Conservation (phyloP, 257 asterid species). For the Salvia miltiorrhiza region DNA sequence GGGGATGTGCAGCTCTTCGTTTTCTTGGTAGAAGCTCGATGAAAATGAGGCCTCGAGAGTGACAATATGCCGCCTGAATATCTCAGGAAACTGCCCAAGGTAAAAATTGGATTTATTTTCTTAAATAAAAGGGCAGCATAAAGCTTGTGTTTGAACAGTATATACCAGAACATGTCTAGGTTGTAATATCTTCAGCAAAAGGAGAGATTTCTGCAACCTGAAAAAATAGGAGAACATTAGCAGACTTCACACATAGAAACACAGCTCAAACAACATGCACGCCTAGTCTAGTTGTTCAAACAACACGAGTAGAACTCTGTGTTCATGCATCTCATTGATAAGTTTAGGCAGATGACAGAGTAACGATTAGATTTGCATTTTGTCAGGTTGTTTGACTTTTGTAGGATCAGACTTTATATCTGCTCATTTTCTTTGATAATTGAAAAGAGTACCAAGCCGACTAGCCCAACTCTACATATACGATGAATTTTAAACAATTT, state of each 20-base stretch:
- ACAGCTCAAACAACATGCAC: neutral
- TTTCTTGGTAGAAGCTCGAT: slow-evolving; percentile 42
- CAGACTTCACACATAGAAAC: neutral
- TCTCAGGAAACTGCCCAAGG: slow-evolving; percentile 57
- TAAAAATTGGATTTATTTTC: slow-evolving; percentile 1
- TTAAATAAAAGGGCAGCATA: neutral
- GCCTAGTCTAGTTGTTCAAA: neutral
- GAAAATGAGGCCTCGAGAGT: slow-evolving; percentile 34
- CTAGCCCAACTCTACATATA: neutral
- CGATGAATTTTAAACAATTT: neutral
- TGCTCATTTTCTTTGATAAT: too few relatives aligned
- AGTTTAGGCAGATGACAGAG: too few relatives aligned
- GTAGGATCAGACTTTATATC: too few relatives aligned
- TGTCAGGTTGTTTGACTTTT: too few relatives aligned
- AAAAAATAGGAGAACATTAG: slow-evolving; percentile 7
- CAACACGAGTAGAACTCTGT: neutral
- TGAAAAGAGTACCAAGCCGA: too few relatives aligned
- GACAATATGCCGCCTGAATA: slow-evolving; percentile 34
- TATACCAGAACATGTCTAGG: slow-evolving; percentile 75
- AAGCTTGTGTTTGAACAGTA: neutral
- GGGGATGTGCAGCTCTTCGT: slow-evolving; percentile 43
- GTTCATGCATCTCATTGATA: neutral
- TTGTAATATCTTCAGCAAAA: slow-evolving; percentile 53
- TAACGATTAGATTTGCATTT: too few relatives aligned
- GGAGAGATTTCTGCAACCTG: slow-evolving; percentile 51